Evolutionary conservation across 176 grass and related monocot species (phyloP).

Genomic region (Urochloa ruziziensis): DNA sequence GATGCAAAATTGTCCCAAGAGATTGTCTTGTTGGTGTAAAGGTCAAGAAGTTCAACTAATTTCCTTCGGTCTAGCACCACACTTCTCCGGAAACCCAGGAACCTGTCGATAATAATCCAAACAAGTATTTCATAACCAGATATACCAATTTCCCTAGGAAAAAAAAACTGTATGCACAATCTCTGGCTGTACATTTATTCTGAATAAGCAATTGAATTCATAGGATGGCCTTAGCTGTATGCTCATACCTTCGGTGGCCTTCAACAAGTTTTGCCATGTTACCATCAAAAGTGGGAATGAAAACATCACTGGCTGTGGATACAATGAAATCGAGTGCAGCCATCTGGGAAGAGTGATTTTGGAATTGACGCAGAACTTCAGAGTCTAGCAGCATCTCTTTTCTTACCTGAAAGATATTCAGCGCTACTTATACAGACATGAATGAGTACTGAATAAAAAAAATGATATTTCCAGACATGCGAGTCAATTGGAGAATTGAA

Average conservation of each 20-base stretch:
- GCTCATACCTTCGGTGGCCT: conserved; percentile 78
- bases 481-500: neutral
- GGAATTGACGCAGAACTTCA: conserved; percentile 67
- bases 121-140: neutral
- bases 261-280: conserved; percentile 95
- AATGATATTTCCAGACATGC: neutral
- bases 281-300: conserved; percentile 87
- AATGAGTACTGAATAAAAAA: neutral
- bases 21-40: conserved; percentile 68
- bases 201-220: conserved; percentile 20
- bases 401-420: conserved; percentile 65
- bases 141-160: neutral
- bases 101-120: conserved; percentile 38
- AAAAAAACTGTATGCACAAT: neutral
- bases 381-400: conserved; percentile 84
- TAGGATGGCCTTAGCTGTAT: neutral
- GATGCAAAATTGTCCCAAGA: conserved; percentile 69
- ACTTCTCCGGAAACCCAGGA: conserved; percentile 69
- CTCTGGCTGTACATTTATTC: neutral
- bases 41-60: conserved; percentile 67
- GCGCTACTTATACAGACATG: conserved; percentile 8
- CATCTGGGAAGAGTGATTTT: conserved; percentile 98
- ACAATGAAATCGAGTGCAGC: conserved; percentile 96
- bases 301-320: conserved; percentile 83
- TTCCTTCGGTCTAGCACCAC: conserved; percentile 66